phyloP scores from a whole-genome alignment of 352 stramenopile genomes.

The Blastocystis sp. region DNA sequence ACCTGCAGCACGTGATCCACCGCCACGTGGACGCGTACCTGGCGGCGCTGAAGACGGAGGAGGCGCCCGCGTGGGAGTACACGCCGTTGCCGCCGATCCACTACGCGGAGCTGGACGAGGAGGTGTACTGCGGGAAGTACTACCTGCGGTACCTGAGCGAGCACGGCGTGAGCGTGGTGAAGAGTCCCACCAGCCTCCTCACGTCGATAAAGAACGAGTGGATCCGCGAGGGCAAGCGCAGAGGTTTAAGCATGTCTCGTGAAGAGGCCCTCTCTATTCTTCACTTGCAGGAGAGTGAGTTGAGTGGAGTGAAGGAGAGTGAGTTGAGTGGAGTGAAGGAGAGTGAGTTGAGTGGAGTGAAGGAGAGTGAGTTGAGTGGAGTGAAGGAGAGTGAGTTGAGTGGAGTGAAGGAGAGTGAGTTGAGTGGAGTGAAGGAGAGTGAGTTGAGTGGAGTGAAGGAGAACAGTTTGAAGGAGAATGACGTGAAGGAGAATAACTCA shows the following conservation, averaged over 20 bases:
- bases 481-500: no score
- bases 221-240: slow-evolving; percentile 42
- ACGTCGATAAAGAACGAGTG: slow-evolving; percentile 29
- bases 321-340: no score
- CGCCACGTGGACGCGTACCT: slow-evolving; percentile 12
- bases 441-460: no score
- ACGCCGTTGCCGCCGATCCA: slow-evolving; percentile 35
- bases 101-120: slow-evolving; percentile 31
- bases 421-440: no score
- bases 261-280: neutral
- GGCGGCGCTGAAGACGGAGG: neutral
- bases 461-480: no score
- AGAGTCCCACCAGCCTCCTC: neutral
- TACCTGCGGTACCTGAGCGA: slow-evolving; percentile 37
- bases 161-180: neutral
- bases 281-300: neutral
- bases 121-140: slow-evolving; percentile 38
- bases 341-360: no score
- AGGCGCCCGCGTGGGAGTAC: neutral
- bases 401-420: no score
- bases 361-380: no score
- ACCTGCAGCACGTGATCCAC: neutral
- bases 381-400: no score
- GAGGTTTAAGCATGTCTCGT: neutral
- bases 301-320: no score